Evolutionary conservation across 2,329 filamentous ascomycete genomes (phyloP), one percentile per base, ranked within the genome.

Genomic region (Aspergillus tubingensis): DNA sequence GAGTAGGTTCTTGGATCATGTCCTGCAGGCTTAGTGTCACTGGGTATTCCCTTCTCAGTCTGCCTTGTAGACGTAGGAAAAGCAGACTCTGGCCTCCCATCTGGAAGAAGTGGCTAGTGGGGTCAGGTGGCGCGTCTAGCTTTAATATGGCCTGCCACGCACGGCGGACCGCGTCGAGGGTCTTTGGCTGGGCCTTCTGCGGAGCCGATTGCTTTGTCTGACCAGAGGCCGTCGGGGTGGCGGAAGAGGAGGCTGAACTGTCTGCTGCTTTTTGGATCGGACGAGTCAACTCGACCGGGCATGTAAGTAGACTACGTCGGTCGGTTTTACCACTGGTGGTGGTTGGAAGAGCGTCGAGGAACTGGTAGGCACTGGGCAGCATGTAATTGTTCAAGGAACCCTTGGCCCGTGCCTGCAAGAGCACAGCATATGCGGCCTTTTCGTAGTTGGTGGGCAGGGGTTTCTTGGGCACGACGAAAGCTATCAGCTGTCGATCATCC

Each of bases 241-340:
- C 8, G 10, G 27, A 30, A 30, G 27, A 30, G 17, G 3, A 8
- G 41, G 2, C 27, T 44, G 8, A 2, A n/a, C 21, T 6, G 44
- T 8, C 27, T 3, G 3, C 4, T 30, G 27, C 27, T 8, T 2
- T 15, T 5, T 25, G 19, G 2, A 13, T 48, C 21, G 44, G 44
- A 23, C 15, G 23, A 1, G 23, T 27, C 44, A 27, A 8, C n/a
- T 55, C 41, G 3, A 55, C 23, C 32, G 41, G 39, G 13, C 19
- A 36, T 5, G 38, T 47, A 4, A 47, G 23, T 2, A 55, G 47
- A 11, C 30, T 17, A 27, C 27, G 47, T 17, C 55, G 38, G 36
- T 58, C 55, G 47, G 38, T 32, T 23, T 58, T 58, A 48, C 55
- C 55, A n/a, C 47, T 41, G 30, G 36, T 58, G 15, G 48, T 52